Evolutionary conservation across 2,329 filamentous ascomycete species (phyloP).

Genomic region (Exophiala mesophila): DNA sequence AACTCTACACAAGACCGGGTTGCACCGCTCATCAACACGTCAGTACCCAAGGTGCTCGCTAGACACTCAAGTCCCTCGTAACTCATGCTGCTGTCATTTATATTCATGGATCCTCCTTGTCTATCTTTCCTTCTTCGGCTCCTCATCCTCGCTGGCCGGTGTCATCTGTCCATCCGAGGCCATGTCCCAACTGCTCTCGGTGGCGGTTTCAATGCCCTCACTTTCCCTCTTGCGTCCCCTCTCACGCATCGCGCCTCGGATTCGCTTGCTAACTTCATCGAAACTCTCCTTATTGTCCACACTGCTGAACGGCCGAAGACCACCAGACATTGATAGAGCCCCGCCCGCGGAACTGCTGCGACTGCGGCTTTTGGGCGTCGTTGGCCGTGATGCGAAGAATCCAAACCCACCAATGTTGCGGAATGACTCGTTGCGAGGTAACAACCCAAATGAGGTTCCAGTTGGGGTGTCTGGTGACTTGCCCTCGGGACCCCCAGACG

Average conservation of each 20-base stretch:
- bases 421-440: conserved; percentile 88
- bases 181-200: conserved; percentile 28
- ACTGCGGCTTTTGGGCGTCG: conserved; percentile 71
- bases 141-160: conserved; percentile 25
- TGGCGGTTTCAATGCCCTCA: conserved; percentile 22
- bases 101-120: neutral
- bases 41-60: too few relatives aligned
- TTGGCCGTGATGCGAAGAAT: conserved; percentile 82
- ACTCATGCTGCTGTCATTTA: neutral
- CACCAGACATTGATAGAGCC: conserved; percentile 53
- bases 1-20: too few relatives aligned
- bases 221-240: conserved; percentile 54
- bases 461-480: conserved; percentile 28
- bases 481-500: conserved; percentile 26
- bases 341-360: conserved; percentile 65
- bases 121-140: conserved; percentile 25
- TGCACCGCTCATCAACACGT: too few relatives aligned
- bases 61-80: too few relatives aligned
- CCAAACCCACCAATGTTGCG: conserved; percentile 81
- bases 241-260: conserved; percentile 78
- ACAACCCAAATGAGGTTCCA: conserved; percentile 35
- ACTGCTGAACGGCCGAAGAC: conserved; percentile 65
- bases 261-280: conserved; percentile 77
- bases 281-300: conserved; percentile 65
- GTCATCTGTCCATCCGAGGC: conserved; percentile 23